Percentiles rank a stretch among this genome's conserved stretches.
Conservation (phyloP, 129 eudicot genomes). For the Tanacetum coccineum region DNA sequence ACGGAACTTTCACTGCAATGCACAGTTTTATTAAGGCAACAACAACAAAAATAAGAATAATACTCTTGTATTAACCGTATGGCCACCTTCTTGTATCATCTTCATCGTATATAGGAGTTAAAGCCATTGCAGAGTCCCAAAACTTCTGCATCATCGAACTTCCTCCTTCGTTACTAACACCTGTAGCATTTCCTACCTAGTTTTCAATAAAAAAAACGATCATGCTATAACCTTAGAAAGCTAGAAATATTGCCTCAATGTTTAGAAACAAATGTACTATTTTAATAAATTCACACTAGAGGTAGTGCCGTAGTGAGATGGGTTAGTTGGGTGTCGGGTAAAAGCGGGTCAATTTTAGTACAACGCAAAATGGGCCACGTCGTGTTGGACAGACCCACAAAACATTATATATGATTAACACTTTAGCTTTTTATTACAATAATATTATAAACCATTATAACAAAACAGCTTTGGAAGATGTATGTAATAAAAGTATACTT, state of each 20-base stretch:
- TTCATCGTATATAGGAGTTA: constrained; percentile 57
- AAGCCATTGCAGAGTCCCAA: constrained; percentile 97
- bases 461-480: too few species aligned
- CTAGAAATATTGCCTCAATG: neutral
- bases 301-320: neutral
- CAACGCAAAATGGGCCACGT: too few species aligned
- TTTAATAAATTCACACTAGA: neutral
- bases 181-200: constrained; percentile 87
- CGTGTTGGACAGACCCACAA: too few species aligned
- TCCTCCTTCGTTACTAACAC: constrained; percentile 69
- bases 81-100: constrained; percentile 76
- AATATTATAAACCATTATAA: too few species aligned
- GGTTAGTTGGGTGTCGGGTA: neutral
- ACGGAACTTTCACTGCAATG: constrained; percentile 71
- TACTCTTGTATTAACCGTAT: neutral
- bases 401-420: too few species aligned
- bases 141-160: constrained; percentile 86
- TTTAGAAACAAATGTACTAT: neutral
- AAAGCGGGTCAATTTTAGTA: too few species aligned
- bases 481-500: too few species aligned
- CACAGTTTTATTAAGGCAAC: constrained; percentile 17
- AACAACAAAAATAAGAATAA: neutral
- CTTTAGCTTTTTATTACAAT: too few species aligned
- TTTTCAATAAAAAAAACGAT: neutral
- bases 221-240: too few species aligned